Evolutionary conservation across 805 yeast genomes (phyloP), one percentile per base, ranked within the genome.

Genomic region (Saturnispora galanensis): DNA sequence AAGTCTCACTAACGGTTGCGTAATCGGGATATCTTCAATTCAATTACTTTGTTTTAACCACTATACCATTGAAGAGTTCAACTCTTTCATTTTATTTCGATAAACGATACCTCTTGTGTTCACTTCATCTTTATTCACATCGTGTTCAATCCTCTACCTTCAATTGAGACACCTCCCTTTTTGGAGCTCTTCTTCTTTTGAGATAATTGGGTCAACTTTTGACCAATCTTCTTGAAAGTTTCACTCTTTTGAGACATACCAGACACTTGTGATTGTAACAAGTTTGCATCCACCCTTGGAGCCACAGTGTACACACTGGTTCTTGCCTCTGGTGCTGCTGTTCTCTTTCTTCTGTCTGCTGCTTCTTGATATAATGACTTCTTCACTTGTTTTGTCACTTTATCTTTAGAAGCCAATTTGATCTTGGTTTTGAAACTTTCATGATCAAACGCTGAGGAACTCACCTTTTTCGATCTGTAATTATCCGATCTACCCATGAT

Each of bases 401-500:
- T 53, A 39, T 64, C 55, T 47, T 56, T 53, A 26, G 68, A 55
- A 29, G 47, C 45, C 26, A 57, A 36, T 42, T 56, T 59, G 47
- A 73, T 62, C 51, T 69, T 66, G 52, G 69, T 67, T 49, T 67
- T 67, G 59, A 65, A 73, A 51, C 68, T 71, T 53, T 70, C 71
- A 58, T 76, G 74, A 61, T 82, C 83, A 64, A 84, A 88, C 38
- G 76, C 77, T 49, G 77, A 74, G 49, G 79, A 74, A 55, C 74
- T 74, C 49, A 90, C 81, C 49, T 77, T 71, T 65, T 85, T 80
- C 64, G 90, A 96, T 62, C 93, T 80, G 69, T 89, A 90, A 56
- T 89, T 87, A 64, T 90, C 97, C 3, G 94, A 82, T 49, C 95
- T 82, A 53, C 95, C 95, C 73, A 93, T 85, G 50, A 93, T 87